Conservation (phyloP, 73 alveolate species). For the Tetrahymena elliotti region DNA sequence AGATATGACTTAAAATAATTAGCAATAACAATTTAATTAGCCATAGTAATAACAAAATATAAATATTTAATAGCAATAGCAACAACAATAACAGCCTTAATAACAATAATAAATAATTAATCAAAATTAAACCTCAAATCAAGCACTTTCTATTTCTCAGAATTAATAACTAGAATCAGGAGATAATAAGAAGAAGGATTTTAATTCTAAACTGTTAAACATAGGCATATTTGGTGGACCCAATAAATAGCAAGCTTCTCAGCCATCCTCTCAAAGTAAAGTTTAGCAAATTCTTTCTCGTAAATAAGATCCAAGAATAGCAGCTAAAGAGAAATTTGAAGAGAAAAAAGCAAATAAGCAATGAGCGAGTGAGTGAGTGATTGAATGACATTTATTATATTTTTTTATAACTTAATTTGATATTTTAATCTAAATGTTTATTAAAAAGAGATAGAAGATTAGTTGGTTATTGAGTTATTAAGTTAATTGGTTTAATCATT, state of each 20-base stretch:
- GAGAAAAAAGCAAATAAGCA: not conserved
- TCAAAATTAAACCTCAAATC: not conserved
- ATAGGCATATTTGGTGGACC: not conserved
- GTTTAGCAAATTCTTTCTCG: not conserved
- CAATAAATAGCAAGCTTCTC: not conserved
- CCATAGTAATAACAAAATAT: not conserved
- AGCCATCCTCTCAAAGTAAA: not conserved
- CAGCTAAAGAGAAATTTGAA: not conserved
- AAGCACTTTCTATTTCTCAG: not conserved
- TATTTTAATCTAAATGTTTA: not conserved
- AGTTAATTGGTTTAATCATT: too few relatives aligned
- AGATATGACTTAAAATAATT: not conserved
- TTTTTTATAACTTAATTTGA: not conserved
- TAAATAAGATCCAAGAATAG: not conserved
- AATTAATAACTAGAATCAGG: not conserved
- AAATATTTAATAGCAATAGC: not conserved
- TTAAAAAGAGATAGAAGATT: not conserved
- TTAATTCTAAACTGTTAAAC: not conserved
- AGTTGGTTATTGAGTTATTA: too few relatives aligned
- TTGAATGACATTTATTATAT: not conserved
- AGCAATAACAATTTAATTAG: not conserved
- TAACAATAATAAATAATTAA: too few relatives aligned
- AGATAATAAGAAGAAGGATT: not conserved
- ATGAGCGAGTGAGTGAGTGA: not conserved
- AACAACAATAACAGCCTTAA: not conserved